A percentile compares a stretch with the other conserved stretches of the same genome.
Evolutionary conservation across 2,329 filamentous ascomycete genomes (phyloP).

Genomic region (Nothomitra cinnamomea): DNA sequence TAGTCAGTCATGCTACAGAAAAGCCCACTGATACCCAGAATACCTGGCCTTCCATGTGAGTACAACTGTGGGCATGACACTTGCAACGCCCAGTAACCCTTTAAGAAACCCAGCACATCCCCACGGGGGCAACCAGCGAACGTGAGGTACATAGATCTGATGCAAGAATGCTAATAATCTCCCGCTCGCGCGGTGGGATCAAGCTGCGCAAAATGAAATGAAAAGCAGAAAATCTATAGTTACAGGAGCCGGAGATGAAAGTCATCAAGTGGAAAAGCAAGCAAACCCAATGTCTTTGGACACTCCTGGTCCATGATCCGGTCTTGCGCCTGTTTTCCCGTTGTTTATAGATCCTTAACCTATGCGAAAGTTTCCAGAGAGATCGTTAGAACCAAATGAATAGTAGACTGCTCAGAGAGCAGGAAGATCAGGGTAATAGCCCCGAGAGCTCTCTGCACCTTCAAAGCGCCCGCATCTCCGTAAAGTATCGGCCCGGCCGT

Average conservation of each 20-base stretch:
- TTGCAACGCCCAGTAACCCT: neutral
- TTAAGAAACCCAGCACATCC: neutral
- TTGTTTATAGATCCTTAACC: neutral
- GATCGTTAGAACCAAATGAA: neutral
- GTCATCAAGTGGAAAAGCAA: neutral
- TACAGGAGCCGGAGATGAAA: neutral
- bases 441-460: constrained; percentile 28
- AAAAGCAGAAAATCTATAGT: neutral
- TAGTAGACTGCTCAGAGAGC: constrained; percentile 15
- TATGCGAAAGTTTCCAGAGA: neutral
- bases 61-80: neutral
- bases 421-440: constrained; percentile 28
- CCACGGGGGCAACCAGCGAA: neutral
- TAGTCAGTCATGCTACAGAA: neutral
- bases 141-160: neutral
- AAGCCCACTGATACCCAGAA: neutral
- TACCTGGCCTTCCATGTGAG: neutral
- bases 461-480: constrained; percentile 20
- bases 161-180: neutral
- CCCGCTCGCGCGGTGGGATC: no score
- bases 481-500: neutral
- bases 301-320: neutral
- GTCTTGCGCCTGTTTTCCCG: neutral
- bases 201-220: neutral
- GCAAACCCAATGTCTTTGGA: constrained; percentile 1